Evolutionary conservation across 352 stramenopile species (phyloP).

Genomic region (Aphanomyces invadans): DNA sequence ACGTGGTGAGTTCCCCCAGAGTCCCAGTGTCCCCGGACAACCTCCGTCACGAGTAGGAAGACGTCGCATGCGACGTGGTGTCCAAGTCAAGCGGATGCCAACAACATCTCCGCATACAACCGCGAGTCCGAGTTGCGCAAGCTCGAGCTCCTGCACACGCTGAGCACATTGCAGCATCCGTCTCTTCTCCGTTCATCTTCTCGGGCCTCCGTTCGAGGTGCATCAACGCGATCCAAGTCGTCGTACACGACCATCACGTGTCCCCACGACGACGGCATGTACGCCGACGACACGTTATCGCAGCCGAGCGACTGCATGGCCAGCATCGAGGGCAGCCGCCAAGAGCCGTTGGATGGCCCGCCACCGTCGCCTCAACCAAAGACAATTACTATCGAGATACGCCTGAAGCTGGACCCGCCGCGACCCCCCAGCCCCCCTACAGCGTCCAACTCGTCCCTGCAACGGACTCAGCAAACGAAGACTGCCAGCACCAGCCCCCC

Average conservation of each 20-base stretch:
- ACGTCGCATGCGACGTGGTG: constrained; percentile 17
- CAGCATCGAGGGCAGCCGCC: too few species aligned
- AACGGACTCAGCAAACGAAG: neutral
- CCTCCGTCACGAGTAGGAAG: neutral
- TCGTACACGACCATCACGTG: neutral
- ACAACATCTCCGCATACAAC: neutral
- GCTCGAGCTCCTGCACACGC: neutral
- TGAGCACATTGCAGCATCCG: neutral
- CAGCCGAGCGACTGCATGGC: neutral
- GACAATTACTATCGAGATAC: neutral
- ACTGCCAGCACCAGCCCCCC: too few species aligned
- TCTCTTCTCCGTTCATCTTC: neutral
- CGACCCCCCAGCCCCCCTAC: neutral
- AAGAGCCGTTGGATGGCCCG: neutral
- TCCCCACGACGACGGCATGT: neutral
- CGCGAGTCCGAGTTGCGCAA: neutral
- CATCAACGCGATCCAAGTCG: neutral
- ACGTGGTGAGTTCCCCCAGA: neutral
- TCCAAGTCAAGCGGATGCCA: neutral
- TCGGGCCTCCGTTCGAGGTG: neutral
- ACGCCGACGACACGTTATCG: neutral
- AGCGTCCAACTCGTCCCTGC: neutral
- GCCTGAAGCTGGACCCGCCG: neutral
- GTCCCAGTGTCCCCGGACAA: too few species aligned
- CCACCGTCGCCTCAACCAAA: neutral